phyloP scores from a whole-genome alignment of 495 filamentous ascomycete species.

The Aspergillus affinis region DNA sequence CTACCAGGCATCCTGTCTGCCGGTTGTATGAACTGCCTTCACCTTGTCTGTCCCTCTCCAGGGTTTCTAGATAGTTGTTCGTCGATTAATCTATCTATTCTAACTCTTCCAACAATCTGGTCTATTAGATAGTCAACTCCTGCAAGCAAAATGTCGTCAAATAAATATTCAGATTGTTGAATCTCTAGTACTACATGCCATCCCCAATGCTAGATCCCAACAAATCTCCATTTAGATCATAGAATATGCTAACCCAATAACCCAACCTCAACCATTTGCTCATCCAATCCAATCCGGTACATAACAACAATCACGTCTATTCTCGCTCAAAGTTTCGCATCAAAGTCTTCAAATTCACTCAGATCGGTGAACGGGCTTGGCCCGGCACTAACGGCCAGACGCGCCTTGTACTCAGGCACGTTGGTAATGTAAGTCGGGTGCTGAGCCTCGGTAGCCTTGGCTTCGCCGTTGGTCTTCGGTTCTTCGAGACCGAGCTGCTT shows the following conservation, averaged over 20 bases:
- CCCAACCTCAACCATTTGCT: neutral
- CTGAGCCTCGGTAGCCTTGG: conserved; percentile 8
- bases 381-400: conserved; percentile 64
- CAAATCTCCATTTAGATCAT: neutral
- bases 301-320: conserved; percentile 1
- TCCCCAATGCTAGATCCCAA: neutral
- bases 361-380: conserved; percentile 71
- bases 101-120: too few species aligned
- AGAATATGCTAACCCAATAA: neutral
- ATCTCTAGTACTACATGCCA: neutral
- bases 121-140: too few species aligned
- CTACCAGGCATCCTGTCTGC: too few species aligned
- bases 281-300: neutral
- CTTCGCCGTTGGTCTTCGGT: conserved; percentile 36
- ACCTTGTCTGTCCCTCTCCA: too few species aligned
- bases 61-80: too few species aligned
- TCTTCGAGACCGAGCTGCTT: conserved; percentile 40
- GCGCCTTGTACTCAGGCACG: conserved; percentile 74
- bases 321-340: conserved; percentile 65
- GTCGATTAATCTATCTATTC: too few species aligned
- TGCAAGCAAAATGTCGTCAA: too few species aligned
- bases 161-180: too few species aligned
- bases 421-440: conserved; percentile 61
- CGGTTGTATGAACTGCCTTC: too few species aligned
- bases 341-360: conserved; percentile 78